Evolutionary conservation across 2,329 filamentous ascomycete genomes (phyloP).

Genomic region (Arthroderma sp.): DNA sequence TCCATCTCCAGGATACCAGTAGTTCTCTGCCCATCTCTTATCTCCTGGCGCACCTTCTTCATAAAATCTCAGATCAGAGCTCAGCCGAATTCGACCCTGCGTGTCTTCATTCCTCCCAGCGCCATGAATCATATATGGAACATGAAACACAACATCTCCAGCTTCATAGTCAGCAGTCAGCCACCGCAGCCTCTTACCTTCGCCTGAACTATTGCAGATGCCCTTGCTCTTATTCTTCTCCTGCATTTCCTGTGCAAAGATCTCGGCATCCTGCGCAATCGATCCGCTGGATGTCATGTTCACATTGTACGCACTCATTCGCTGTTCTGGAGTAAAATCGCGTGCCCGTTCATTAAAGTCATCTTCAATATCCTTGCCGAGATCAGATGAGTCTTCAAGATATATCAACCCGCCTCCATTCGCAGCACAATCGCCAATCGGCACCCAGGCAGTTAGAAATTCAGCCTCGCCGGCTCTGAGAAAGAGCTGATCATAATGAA

Average conservation of each 20-base stretch:
- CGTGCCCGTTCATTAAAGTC: conserved; percentile 22
- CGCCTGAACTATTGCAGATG: not conserved
- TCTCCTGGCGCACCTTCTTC: conserved; percentile 22
- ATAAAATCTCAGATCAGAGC: conserved; percentile 32
- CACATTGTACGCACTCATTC: conserved; percentile 19
- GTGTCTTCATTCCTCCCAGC: conserved; percentile 29
- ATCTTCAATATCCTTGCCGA: conserved; percentile 27
- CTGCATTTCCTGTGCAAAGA: conserved; percentile 12
- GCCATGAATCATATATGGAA: conserved; percentile 31
- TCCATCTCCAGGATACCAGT: conserved; percentile 26
- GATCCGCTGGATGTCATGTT: conserved; percentile 20
- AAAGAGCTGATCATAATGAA: conserved; percentile 33
- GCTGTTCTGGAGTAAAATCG: conserved; percentile 20
- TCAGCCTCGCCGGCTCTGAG: conserved; percentile 25
- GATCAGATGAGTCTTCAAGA: conserved; percentile 23
- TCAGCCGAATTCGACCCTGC: conserved; percentile 25
- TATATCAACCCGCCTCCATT: conserved; percentile 32
- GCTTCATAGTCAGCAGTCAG: conserved; percentile 26
- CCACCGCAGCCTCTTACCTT: conserved; percentile 14
- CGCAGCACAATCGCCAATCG: conserved; percentile 25
- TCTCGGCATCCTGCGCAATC: conserved; percentile 14
- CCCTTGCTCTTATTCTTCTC: conserved; percentile 2
- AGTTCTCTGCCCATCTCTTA: conserved; percentile 23
- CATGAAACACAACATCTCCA: conserved; percentile 33
- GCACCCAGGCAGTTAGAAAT: conserved; percentile 23